Conservation (phyloP, 169 alveolate species). For the Theileria equi region DNA sequence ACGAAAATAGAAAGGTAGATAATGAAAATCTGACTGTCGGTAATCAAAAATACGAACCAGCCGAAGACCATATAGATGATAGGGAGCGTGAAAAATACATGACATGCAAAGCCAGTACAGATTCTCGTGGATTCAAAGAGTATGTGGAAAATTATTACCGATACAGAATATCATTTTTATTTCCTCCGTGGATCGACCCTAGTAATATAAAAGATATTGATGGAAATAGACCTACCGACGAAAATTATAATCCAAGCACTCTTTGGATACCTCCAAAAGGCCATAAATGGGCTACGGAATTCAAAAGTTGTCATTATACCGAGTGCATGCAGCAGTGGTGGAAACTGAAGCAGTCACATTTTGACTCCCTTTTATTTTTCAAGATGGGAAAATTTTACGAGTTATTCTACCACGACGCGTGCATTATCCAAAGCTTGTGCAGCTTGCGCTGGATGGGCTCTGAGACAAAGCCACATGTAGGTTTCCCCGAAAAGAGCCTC, state of each 20-base stretch:
- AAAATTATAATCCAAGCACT: conserved; percentile 91
- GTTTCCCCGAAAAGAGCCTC: conserved; percentile 98
- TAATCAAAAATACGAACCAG: not conserved
- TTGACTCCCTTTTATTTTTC: conserved; percentile 94
- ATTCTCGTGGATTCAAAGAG: conserved; percentile 38
- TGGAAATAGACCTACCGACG: conserved; percentile 80
- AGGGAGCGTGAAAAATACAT: conserved; percentile 49
- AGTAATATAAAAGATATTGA: conserved; percentile 82
- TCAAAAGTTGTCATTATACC: conserved; percentile 84
- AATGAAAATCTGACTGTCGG: conserved; percentile 36
- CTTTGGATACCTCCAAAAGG: conserved; percentile 88
- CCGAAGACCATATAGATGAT: conserved; percentile 33
- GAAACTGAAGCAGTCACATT: conserved; percentile 91
- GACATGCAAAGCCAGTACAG: conserved; percentile 48
- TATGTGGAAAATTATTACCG: conserved; percentile 71
- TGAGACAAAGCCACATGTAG: conserved; percentile 95
- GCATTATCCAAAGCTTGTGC: conserved; percentile 87
- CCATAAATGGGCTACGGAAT: conserved; percentile 80
- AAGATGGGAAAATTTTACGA: conserved; percentile 96
- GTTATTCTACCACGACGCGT: conserved; percentile 92
- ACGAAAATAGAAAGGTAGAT: conserved; percentile 7
- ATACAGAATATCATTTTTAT: conserved; percentile 65
- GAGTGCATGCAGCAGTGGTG: conserved; percentile 98
- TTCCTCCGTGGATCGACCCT: conserved; percentile 78
- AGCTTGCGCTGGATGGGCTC: conserved; percentile 98